Base-by-base conservation (phyloP, 495 filamentous ascomycete species). In the Xylaria flabelliformis region DNA sequence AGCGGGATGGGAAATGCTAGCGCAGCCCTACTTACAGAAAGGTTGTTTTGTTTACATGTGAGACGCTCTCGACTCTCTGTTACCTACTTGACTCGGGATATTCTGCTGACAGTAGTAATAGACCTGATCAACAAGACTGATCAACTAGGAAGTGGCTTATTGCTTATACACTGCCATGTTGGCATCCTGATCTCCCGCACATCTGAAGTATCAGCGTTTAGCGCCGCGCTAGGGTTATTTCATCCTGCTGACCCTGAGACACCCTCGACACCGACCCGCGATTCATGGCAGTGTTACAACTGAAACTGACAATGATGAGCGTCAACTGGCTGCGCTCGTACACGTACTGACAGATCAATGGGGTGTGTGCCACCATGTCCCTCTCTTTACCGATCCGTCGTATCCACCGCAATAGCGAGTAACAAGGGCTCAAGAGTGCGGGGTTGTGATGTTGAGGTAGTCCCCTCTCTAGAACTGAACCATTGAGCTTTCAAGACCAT, bases 401-500 rank as follows among this genome's bases (percentile, higher is more conserved):
- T 39, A 42, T 42, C 32, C 26, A 50, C 65, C 29, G 56, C 36
- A 53, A 10, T 26, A 53, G 9, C 13, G 21, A 56, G 50, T 9
- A 67, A 29, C 36, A 56, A 39, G 50, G 50, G 48, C 46, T 21
- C 48, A 34, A 55, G 36, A 64, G 42, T 67, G 65, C 65, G 65
- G 65, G 65, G 65, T 67, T 56, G 32, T 42, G 42, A 36, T 67
- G 3, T 56, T 56, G 24, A 29, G n/a, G 21, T 50, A 10, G 29
- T 50, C 64, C 46, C 65, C 36, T 41, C 42, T 46, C 24, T 46
- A 64, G 34, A 29, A 10, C n/a, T 50, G 36, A 56, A n/a, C 50
- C 34, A 67, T 17, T 44, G 50, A 19, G 46, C 64, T 67, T 41
- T 26, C 26, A 50, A 26, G 44, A 26, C 32, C 6, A 17, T 24